phyloP scores from a whole-genome alignment of 495 filamentous ascomycete genomes.

The Aspergillus egyptiacus region DNA sequence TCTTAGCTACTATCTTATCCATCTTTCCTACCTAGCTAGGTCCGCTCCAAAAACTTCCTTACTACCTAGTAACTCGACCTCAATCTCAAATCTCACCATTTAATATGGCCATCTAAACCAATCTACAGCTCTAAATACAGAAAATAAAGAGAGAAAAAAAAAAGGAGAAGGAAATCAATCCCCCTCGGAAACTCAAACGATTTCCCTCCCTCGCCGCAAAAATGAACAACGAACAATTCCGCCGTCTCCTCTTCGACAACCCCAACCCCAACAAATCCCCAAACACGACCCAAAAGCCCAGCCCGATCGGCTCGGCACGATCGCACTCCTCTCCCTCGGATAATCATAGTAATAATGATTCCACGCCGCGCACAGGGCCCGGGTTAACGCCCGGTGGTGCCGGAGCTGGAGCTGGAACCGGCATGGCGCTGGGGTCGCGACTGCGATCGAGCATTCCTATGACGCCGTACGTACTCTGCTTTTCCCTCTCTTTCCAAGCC shows the following conservation, averaged over 20 bases:
- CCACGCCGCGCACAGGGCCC: neutral
- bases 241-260: constrained; percentile 68
- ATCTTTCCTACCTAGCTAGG: too few species aligned
- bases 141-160: too few species aligned
- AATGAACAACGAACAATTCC: constrained; percentile 98
- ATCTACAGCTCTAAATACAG: too few species aligned
- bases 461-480: constrained; percentile 59
- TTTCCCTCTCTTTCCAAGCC: neutral
- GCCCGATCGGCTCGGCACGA: neutral
- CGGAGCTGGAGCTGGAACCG: too few species aligned
- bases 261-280: constrained; percentile 19
- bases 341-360: neutral
- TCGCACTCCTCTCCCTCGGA: too few species aligned
- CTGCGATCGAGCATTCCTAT: constrained; percentile 75
- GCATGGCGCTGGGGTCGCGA: constrained; percentile 50
- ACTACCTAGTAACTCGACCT: too few species aligned
- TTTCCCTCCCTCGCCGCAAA: neutral
- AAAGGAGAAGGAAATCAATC: too few species aligned
- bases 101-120: too few species aligned
- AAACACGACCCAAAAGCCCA: constrained; percentile 4
- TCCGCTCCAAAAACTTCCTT: too few species aligned
- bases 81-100: too few species aligned
- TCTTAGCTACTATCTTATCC: too few species aligned
- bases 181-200: too few species aligned
- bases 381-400: neutral